Conservation (phyloP, 192 early-diverging fungal species). For the Coemansia aciculifera region DNA sequence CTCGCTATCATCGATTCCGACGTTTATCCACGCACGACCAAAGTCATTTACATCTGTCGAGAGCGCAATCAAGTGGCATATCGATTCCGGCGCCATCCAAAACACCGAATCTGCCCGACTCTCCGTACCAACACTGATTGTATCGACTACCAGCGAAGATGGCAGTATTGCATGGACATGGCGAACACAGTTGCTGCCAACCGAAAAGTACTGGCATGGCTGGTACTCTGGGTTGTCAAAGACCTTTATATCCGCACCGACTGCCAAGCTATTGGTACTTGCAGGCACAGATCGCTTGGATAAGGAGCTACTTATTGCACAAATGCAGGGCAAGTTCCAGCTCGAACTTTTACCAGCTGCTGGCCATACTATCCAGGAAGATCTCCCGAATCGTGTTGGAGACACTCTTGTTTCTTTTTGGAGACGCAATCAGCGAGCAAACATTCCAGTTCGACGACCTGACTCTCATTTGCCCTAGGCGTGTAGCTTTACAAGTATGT, state of each 20-base stretch:
- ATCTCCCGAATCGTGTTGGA: constrained; percentile 62
- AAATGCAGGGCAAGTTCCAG: constrained; percentile 87
- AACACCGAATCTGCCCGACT: constrained; percentile 69
- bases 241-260: constrained; percentile 63
- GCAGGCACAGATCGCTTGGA: constrained; percentile 77
- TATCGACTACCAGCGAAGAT: constrained; percentile 13
- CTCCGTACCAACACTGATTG: constrained; percentile 68
- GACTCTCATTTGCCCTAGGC: background rate
- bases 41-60: constrained; percentile 24
- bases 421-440: constrained; percentile 64
- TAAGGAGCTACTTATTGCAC: constrained; percentile 72
- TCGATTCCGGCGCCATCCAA: constrained; percentile 63
- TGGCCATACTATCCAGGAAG: constrained; percentile 76
- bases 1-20: constrained; percentile 43
- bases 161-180: constrained; percentile 57
- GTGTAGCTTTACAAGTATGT: background rate
- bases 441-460: constrained; percentile 30
- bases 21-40: constrained; percentile 43
- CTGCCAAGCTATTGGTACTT: constrained; percentile 67
- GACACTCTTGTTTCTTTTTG: constrained; percentile 63
- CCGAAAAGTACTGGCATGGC: constrained; percentile 69
- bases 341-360: constrained; percentile 65
- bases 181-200: constrained; percentile 62
- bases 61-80: constrained; percentile 50
- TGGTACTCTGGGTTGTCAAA: constrained; percentile 65